Conservation (phyloP, 1,284 basidiomycete species). For the Cutaneotrichosporon dermatis region DNA sequence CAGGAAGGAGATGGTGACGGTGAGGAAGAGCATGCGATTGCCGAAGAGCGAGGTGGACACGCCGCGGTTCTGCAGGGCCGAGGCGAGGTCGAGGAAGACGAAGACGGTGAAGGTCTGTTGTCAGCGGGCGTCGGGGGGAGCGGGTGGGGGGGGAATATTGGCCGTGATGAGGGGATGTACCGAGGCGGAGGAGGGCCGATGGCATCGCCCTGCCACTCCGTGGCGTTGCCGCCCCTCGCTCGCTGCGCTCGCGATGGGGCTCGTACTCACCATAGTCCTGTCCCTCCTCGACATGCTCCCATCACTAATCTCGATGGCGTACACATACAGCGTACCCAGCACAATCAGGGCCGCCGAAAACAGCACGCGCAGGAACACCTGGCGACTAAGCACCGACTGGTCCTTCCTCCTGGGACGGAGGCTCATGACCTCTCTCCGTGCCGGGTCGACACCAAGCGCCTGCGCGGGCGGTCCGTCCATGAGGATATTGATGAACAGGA, state of each 20-base stretch:
- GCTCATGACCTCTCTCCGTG: conserved; percentile 83
- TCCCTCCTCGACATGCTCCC: conserved; percentile 75
- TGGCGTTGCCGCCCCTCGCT: neutral
- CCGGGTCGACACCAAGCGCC: conserved; percentile 92
- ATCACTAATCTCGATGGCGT: conserved; percentile 74
- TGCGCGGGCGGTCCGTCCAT: conserved; percentile 99
- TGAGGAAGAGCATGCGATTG: conserved; percentile 85
- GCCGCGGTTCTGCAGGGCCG: conserved; percentile 89
- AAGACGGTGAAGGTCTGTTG: conserved; percentile 84
- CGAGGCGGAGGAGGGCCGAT: too few relatives aligned
- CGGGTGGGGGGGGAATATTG: neutral
- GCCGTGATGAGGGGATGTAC: neutral
- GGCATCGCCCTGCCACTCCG: too few relatives aligned
- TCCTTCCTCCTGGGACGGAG: conserved; percentile 83
- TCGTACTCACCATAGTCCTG: conserved; percentile 80
- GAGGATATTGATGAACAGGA: conserved; percentile 96
- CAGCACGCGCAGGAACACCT: conserved; percentile 70
- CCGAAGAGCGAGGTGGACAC: conserved; percentile 70
- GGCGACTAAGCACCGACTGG: conserved; percentile 73
- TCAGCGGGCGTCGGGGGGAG: neutral
- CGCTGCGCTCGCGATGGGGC: neutral
- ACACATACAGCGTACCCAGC: conserved; percentile 80
- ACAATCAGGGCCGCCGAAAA: conserved; percentile 92
- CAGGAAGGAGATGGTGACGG: conserved; percentile 76
- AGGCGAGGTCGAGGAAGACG: conserved; percentile 93